phyloP scores from a whole-genome alignment of 139 green algal genomes.

The Coccomyxa sp. region DNA sequence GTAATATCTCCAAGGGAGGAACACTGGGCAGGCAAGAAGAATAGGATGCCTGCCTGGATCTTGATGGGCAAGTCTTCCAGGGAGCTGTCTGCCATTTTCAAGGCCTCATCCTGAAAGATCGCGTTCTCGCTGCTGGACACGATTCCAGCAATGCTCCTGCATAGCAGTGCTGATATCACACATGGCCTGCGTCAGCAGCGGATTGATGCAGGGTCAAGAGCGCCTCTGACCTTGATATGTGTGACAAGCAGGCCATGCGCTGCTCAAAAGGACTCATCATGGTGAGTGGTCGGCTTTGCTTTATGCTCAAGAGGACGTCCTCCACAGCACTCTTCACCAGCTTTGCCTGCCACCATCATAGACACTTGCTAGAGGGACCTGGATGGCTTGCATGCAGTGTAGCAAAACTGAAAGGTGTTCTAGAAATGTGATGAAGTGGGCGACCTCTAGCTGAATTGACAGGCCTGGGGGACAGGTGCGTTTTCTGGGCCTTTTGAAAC shows the following conservation, averaged over 20 bases:
- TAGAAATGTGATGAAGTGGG: too few species aligned
- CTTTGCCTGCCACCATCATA: constrained; percentile 1
- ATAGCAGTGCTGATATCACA: background rate
- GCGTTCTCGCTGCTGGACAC: background rate
- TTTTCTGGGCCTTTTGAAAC: too few species aligned
- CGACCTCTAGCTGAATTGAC: too few species aligned
- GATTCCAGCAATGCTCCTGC: background rate
- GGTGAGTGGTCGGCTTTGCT: background rate
- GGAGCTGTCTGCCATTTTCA: background rate
- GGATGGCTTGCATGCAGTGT: too few species aligned
- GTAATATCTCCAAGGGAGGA: too few species aligned
- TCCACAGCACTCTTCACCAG: constrained; percentile 8
- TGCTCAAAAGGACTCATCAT: background rate
- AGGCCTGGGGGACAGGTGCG: too few species aligned
- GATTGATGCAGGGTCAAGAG: background rate
- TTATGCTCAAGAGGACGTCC: constrained; percentile 2
- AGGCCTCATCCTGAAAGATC: background rate
- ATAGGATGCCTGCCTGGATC: too few species aligned
- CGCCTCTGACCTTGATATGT: background rate
- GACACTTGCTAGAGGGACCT: background rate
- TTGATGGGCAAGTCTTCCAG: too few species aligned
- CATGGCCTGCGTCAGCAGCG: too few species aligned
- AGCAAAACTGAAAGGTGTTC: too few species aligned
- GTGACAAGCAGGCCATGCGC: background rate
- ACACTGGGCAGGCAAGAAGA: too few species aligned